Evolutionary conservation across 441 rosid genomes (phyloP), one percentile per base, ranked within the genome.

Genomic region (Populus hybrid): DNA sequence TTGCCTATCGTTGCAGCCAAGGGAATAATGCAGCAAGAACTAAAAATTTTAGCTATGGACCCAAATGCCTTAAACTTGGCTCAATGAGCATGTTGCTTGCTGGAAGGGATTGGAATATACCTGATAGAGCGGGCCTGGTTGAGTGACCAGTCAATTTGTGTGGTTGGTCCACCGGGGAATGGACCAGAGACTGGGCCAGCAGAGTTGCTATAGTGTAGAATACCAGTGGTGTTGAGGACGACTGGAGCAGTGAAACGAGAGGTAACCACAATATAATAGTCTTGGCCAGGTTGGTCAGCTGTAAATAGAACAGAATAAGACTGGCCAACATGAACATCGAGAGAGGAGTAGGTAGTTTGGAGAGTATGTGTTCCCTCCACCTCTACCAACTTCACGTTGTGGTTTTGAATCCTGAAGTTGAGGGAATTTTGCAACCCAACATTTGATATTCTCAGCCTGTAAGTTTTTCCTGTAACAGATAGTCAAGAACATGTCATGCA

Each of bases 291-390:
- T 71, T 97, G 98, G 78, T 96, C 98, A 24, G 97, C 97, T 6
- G 98, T 93, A 32, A 97, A 72, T 10, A 97, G 87, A 70, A 94
- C 93, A 0, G 98, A 93, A 79, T 82, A 87, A 20, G 97, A 92
- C 83, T 94, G 98, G 21, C 99, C 99, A 10, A 92, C 88, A 65
- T 97, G 99, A 79, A 97, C 84, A 50, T 97, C 99, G 7, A 97
- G 88, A 2, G 92, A 91, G 4, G 94, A 87, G 80, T 85, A 93
- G 46, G 90, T 79, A 10, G 86, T 87, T 77, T 97, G 99, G 26
- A 94, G 86, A 10, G 97, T 91, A 68, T 97, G 98, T 0, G 97
- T 92, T 28, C 99, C 99, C 82, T 96, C 99, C 1, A 92, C 95
- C 87, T 96, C 99, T 10, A 94, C 98, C 81, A 96, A 76, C 81